Base-by-base conservation (phyloP, 441 rosid species). In the Bruguiera hainesii region DNA sequence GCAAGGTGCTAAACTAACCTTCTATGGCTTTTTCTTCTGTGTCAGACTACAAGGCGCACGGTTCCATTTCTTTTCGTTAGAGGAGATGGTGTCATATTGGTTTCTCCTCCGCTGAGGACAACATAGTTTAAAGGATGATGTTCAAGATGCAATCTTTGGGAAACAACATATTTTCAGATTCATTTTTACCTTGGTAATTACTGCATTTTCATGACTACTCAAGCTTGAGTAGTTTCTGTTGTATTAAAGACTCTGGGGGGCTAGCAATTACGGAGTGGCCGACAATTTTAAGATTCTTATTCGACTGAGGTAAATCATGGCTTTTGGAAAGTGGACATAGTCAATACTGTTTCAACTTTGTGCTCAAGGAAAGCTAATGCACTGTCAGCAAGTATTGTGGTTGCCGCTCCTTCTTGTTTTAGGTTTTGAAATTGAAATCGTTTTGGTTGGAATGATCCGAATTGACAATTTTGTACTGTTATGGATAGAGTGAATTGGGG, bases 41-140 rank as follows among this genome's bases (percentile, higher is more conserved):
- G 79, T 77, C 94, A 94, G 98, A 83, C 92, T 33, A 91, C 96
- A n/a, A 89, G 78, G 80, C 93, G 99, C n/a, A 90, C 73, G 0
- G 86, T 91, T 57, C 93, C 93, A 11, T 94, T 84, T 73, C 96
- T 94, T 16, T 94, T 94, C 79, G 99, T 91, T 58, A 82, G 98
- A 79, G 99, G 99, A 52, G 99, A 94, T 70, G 97, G 99, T 68
- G 99, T 94, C 68, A 91, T 94, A 69, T 84, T 94, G 84, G 99
- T 94, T 63, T 90, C 99, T 46, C 99, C 98, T 57, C 99, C 99
- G 7, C 72, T 89, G 63, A 86, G 99, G 81, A 86, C 99, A 33
- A 84, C 97, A 50, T 94, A 79, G 83, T 71, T 21, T 3, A 10
- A 71, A 61, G 50, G 65, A 56, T 28, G 60, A 67, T 58, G 67